Evolutionary conservation across 148 eudicot genomes (phyloP).

Genomic region (Fallopia convolvulus): DNA sequence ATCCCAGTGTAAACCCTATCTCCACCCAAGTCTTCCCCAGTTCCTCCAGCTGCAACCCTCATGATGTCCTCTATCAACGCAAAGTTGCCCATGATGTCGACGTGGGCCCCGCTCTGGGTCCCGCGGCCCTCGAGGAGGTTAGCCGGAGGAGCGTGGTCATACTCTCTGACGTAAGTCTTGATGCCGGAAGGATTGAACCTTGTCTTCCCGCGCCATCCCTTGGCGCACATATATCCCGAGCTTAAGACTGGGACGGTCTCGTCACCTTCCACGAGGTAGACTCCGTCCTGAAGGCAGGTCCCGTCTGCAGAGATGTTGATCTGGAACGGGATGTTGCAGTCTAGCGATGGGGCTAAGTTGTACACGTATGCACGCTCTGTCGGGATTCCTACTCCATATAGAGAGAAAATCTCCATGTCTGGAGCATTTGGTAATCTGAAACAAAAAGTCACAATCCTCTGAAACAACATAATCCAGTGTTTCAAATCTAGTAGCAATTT

Average conservation of each 20-base stretch:
- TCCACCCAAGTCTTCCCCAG: constrained; percentile 81
- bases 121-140: constrained; percentile 89
- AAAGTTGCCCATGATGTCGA: constrained; percentile 92
- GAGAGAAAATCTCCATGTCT: constrained; percentile 78
- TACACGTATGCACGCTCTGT: constrained; percentile 92
- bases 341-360: constrained; percentile 46
- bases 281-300: constrained; percentile 53
- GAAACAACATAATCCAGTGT: constrained; percentile 10
- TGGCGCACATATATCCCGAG: constrained; percentile 92
- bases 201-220: constrained; percentile 95
- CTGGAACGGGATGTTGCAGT: constrained; percentile 82
- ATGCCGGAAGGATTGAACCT: constrained; percentile 85
- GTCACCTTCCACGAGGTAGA: constrained; percentile 69
- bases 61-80: constrained; percentile 86
- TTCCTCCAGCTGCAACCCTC: constrained; percentile 83
- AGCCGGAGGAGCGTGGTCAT: constrained; percentile 86
- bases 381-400: constrained; percentile 87
- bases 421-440: constrained; percentile 95
- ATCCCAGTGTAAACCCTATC: constrained; percentile 78
- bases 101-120: constrained; percentile 94
- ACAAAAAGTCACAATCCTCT: constrained; percentile 21
- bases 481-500: background rate
- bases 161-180: constrained; percentile 57
- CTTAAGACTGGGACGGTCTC: constrained; percentile 91
- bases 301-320: constrained; percentile 63